These are phyloP conservation scores for Cardamine chenopodiifolia DNA, from an alignment of 345 rosid genomes.

Conservation along the genomic window DNA sequence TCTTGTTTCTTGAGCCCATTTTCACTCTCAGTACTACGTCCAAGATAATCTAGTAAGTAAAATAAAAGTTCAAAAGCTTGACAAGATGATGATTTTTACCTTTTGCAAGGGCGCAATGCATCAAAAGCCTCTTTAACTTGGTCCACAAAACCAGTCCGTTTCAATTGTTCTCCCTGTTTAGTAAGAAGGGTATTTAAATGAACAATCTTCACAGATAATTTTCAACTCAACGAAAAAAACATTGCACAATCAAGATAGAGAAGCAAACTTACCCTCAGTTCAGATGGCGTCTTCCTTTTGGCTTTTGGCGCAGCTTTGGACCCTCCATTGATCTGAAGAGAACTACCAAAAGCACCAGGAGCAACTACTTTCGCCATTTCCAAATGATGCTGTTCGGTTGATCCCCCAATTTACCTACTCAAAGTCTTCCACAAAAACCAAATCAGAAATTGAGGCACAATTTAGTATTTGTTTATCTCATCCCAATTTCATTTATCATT, in stretches of 20 bases:
- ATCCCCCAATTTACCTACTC: conserved; percentile 30
- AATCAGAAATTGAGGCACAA: not conserved
- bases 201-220: not conserved
- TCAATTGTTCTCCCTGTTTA: conserved; percentile 73
- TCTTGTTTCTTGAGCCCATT: conserved; percentile 60
- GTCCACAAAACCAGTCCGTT: conserved; percentile 53
- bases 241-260: not conserved
- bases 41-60: conserved; percentile 28
- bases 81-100: conserved; percentile 42
- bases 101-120: conserved; percentile 45
- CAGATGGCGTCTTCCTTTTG: conserved; percentile 84
- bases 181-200: conserved; percentile 6
- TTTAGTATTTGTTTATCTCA: not conserved
- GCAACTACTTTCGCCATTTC: conserved; percentile 74
- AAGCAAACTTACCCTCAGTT: conserved; percentile 65
- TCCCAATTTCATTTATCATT: not conserved
- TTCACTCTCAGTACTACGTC: conserved; percentile 42
- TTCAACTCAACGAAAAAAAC: not conserved
- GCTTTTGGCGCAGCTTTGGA: conserved; percentile 46
- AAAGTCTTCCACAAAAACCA: not conserved
- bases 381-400: conserved; percentile 7
- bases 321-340: conserved; percentile 55
- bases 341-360: conserved; percentile 50
- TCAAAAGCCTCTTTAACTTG: conserved; percentile 55
- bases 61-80: not conserved